Conservation (phyloP, 805 yeast species). For the Hanseniaspora vineae region DNA sequence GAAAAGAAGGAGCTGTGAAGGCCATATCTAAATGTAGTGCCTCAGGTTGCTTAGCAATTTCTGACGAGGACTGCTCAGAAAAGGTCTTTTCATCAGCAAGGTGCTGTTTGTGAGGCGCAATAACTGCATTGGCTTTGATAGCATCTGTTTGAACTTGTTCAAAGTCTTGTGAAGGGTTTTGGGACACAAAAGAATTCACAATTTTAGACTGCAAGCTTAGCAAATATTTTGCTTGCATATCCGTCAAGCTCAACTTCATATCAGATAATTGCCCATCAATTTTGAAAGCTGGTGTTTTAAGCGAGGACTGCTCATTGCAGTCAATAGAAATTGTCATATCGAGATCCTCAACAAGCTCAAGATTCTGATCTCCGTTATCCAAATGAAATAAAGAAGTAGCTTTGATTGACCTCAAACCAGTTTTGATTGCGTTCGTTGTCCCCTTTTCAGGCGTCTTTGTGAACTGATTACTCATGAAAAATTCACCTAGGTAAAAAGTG, state of each 20-base stretch:
- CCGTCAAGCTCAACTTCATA: conserved; percentile 53
- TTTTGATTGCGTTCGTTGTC: conserved; percentile 40
- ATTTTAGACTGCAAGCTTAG: conserved; percentile 42
- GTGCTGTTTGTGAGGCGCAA: conserved; percentile 21
- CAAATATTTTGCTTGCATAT: conserved; percentile 52
- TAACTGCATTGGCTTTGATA: conserved; percentile 41
- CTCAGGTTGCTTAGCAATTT: conserved; percentile 3
- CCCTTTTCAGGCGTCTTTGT: conserved; percentile 15
- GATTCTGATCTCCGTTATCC: conserved; percentile 32
- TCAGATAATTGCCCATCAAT: conserved; percentile 51
- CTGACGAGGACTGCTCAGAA: conserved; percentile 2
- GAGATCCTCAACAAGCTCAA: conserved; percentile 54
- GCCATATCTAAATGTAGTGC: conserved; percentile 30
- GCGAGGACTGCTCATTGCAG: conserved; percentile 30
- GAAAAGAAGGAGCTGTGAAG: conserved; percentile 49
- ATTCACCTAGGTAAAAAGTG: conserved; percentile 70
- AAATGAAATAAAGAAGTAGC: conserved; percentile 50
- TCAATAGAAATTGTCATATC: conserved; percentile 51
- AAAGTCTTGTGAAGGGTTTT: conserved; percentile 27
- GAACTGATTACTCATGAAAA: conserved; percentile 56
- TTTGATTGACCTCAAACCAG: conserved; percentile 63
- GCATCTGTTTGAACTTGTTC: conserved; percentile 55
- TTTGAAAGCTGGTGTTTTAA: conserved; percentile 33
- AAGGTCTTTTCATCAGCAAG: conserved; percentile 5
- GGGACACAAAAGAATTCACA: conserved; percentile 38